Evolutionary conservation across 257 asterid species (phyloP).

Genomic region (Solanum lignicaule): DNA sequence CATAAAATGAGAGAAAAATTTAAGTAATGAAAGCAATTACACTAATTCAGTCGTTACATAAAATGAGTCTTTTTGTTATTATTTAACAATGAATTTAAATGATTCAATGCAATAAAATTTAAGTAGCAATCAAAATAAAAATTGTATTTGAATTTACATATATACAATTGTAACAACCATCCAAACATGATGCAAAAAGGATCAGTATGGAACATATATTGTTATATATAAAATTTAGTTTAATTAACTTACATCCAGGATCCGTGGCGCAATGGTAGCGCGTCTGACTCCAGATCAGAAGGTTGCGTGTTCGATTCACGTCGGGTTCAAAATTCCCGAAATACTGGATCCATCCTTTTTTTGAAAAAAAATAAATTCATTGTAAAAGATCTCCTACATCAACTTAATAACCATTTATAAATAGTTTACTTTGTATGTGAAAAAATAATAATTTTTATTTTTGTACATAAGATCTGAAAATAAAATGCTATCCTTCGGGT

Average conservation of each 20-base stretch:
- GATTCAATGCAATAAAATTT: too few relatives aligned
- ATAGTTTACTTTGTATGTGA: not conserved
- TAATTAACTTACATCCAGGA: slow-evolving; percentile 1
- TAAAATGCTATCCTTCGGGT: not conserved
- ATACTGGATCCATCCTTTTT: not conserved
- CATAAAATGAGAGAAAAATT: too few relatives aligned
- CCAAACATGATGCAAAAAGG: not conserved
- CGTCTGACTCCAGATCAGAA: slow-evolving; percentile 99
- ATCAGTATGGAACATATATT: too few relatives aligned
- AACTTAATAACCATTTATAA: not conserved
- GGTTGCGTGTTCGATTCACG: slow-evolving; percentile 69
- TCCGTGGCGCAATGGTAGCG: slow-evolving; percentile 98
- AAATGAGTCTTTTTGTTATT: too few relatives aligned
- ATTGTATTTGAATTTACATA: too few relatives aligned
- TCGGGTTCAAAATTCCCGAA: not conserved
- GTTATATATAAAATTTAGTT: not conserved
- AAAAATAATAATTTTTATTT: not conserved
- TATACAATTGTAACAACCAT: not conserved
- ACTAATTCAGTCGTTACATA: too few relatives aligned
- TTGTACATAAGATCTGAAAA: not conserved
- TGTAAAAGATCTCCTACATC: too few relatives aligned
- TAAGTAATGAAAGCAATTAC: too few relatives aligned
- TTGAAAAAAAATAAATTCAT: not conserved
- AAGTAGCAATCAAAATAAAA: too few relatives aligned
- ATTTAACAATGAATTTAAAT: too few relatives aligned